Base-by-base conservation (phyloP, 2,329 filamentous ascomycete species). In the Sphaerulina musiva region DNA sequence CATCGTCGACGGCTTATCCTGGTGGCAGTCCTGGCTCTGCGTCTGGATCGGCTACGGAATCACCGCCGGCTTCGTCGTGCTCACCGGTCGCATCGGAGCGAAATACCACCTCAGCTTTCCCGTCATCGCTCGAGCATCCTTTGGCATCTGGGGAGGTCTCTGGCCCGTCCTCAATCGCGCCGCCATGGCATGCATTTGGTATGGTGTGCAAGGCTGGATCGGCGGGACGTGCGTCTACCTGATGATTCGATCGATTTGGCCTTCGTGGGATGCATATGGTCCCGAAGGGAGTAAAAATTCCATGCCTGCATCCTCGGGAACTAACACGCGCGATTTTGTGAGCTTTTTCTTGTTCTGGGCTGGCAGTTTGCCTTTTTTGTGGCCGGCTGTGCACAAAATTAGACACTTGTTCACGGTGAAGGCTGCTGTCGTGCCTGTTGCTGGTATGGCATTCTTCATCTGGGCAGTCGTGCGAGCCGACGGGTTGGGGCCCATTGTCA, bases 351-450 rank as follows among this genome's bases (percentile, higher is more conserved):
- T 95, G 53, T 95, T 95, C 71, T 95, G 89, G 88, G 68, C 89
- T 2, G 75, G 79, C 59, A 91, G 86, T 1, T 76, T 95, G 1
- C 89, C 90, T 0, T 89, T 89, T 17, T 85, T 95, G 57, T 95
- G 87, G 84, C 91, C 93, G 62, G 89, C 89, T 0, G 89, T 95
- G 1, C 87, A 95, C 71, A 82, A 92, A 73, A 84, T 95, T 65
- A 83, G 90, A 44, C 90, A 95, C 69, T 76, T 95, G n/a, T 95
- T 95, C 73, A 95, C 90, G 0, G 86, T 89, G 66, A 96, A 96
- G 74, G 84, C 91, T 0, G 87, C 83, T 66, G 81, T 95, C 56
- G 90, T 93, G 0, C 91, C 91, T 0, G 78, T 79, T 38, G 89
- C 89, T n/a, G 90, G 87, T 48, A 77, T 95, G 47, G 83, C 87